These are phyloP conservation scores for Inga oerstediana DNA, from an alignment of 306 rosid genomes.

Conservation along the genomic window DNA sequence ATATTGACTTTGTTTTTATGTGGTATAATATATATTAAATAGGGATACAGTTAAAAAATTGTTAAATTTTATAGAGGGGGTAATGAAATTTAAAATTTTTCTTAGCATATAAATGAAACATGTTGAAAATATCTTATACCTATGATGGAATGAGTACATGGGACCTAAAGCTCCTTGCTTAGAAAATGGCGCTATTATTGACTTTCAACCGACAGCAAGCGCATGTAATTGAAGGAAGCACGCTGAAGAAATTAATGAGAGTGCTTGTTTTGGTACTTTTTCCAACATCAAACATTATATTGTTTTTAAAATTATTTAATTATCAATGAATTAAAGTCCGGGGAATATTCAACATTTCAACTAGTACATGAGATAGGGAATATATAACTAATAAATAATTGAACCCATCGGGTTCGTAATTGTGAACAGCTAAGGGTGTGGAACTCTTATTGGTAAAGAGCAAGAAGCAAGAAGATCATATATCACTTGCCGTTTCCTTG, in stretches of 20 bases:
- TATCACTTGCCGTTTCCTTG: conserved; percentile 43
- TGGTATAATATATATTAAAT: no score
- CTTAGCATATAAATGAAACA: no score
- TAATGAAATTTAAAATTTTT: no score
- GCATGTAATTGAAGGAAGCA: conserved; percentile 39
- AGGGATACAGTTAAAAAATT: no score
- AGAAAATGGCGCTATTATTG: conserved; percentile 36
- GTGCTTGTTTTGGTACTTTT: background rate
- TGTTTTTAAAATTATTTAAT: background rate
- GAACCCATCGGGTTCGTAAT: conserved; percentile 26
- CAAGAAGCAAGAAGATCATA: conserved; percentile 23
- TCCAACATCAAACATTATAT: background rate
- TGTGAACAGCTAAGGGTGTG: conserved; percentile 50
- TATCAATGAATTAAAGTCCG: background rate
- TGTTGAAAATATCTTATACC: no score
- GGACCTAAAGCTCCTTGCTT: conserved; percentile 27
- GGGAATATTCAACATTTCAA: conserved; percentile 21
- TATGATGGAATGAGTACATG: no score
- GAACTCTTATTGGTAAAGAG: conserved; percentile 29
- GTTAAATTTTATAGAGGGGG: no score
- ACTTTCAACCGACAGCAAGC: conserved; percentile 42
- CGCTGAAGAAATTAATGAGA: conserved; percentile 33
- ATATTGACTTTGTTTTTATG: no score
- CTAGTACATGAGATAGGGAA: conserved; percentile 25
- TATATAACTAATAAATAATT: background rate